phyloP scores from a whole-genome alignment of 495 filamentous ascomycete genomes.

The Xylaria longipes region DNA sequence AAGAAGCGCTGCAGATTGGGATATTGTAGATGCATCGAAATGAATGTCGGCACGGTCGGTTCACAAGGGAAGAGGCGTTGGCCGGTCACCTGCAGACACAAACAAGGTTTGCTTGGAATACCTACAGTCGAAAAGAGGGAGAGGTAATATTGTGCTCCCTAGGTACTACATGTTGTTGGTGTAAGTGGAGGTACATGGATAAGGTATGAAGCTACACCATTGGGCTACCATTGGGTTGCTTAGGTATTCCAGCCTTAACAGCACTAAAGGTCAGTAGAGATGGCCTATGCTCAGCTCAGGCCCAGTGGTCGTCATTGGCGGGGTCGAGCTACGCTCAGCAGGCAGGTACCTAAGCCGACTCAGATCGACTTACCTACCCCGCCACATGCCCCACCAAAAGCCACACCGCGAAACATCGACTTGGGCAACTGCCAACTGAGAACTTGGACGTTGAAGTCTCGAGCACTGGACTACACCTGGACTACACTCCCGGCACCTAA shows the following conservation, averaged over 20 bases:
- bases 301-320: slow-evolving; percentile 32
- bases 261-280: too few relatives aligned
- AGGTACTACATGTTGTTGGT: neutral
- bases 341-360: neutral
- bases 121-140: neutral
- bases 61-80: neutral
- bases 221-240: too few relatives aligned
- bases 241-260: too few relatives aligned
- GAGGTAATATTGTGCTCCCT: neutral
- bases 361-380: slow-evolving; percentile 26
- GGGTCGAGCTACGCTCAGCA: slow-evolving; percentile 24
- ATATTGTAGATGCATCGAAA: slow-evolving; percentile 29
- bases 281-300: neutral
- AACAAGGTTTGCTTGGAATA: neutral
- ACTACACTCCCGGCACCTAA: neutral
- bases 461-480: neutral
- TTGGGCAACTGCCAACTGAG: neutral
- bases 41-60: neutral
- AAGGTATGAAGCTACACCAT: neutral
- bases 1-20: slow-evolving; percentile 20
- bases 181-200: neutral
- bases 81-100: neutral
- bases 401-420: slow-evolving; percentile 29
- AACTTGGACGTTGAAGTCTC: neutral
- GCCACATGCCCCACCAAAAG: slow-evolving; percentile 24